These are phyloP conservation scores for Diplocarpon mali DNA, from an alignment of 2,329 filamentous ascomycete species.

Conservation along the genomic window DNA sequence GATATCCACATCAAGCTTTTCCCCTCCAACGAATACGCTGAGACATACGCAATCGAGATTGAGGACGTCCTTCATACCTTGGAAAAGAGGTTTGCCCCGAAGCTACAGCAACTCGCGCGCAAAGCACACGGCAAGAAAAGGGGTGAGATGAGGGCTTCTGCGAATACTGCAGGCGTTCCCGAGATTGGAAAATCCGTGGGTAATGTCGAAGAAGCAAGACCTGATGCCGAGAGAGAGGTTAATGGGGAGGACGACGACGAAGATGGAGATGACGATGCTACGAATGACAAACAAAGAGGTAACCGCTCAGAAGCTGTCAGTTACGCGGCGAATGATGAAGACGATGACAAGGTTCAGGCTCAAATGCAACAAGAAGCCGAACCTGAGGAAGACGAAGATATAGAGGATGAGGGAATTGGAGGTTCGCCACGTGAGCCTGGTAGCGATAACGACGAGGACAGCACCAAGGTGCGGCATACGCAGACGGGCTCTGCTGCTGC, in stretches of 20 bases:
- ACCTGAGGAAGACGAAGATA: conserved; percentile 40
- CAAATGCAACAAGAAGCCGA: conserved; percentile 48
- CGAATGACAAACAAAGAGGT: conserved; percentile 58
- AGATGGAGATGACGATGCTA: conserved; percentile 64
- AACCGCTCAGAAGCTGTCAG: conserved; percentile 76
- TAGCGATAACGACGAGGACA: conserved; percentile 28
- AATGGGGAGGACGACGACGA: conserved; percentile 42
- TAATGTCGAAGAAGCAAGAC: conserved; percentile 38
- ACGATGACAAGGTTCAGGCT: conserved; percentile 65
- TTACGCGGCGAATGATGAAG: conserved; percentile 87
- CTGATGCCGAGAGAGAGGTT: conserved; percentile 30
- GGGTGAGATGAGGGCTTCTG: conserved; percentile 42
- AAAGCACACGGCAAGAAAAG: conserved; percentile 80
- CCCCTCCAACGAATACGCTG: conserved; percentile 68
- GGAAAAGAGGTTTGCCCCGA: conserved; percentile 68
- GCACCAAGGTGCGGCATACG: conserved; percentile 14
- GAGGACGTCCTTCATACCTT: conserved; percentile 69
- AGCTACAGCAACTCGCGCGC: conserved; percentile 57
- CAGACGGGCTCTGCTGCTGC: conserved; percentile 18
- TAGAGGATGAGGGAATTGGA: conserved; percentile 42
- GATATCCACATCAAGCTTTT: conserved; percentile 76
- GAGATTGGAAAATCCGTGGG: conserved; percentile 59
- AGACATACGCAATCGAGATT: conserved; percentile 73
- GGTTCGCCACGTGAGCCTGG: conserved; percentile 34
- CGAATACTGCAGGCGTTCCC: conserved; percentile 60